These are phyloP conservation scores for Cyberlindnera subsufficiens DNA, from an alignment of 805 yeast genomes.

Conservation along the genomic window DNA sequence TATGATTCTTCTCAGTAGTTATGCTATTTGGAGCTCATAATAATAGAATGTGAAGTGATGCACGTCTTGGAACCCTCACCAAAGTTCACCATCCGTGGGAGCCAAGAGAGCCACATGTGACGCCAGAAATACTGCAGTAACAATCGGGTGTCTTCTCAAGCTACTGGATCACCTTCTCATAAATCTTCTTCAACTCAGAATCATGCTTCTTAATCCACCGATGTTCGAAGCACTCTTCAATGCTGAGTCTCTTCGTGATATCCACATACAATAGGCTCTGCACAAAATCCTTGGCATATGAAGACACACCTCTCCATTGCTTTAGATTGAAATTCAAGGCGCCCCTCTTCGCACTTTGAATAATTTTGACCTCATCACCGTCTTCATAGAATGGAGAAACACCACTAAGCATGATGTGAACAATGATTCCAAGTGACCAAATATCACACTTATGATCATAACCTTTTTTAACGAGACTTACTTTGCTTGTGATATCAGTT, in stretches of 20 bases:
- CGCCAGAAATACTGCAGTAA: too few species aligned
- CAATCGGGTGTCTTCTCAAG: too few species aligned
- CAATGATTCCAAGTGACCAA: conserved; percentile 64
- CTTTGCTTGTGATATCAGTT: conserved; percentile 21
- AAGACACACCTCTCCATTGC: conserved; percentile 39
- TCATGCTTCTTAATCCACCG: conserved; percentile 42
- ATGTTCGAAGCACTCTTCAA: conserved; percentile 35
- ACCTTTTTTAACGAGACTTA: conserved; percentile 1
- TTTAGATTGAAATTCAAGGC: conserved; percentile 29
- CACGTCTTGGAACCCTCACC: too few species aligned
- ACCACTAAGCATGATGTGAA: conserved; percentile 56
- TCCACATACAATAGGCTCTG: conserved; percentile 33
- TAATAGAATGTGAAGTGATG: too few species aligned
- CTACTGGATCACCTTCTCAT: conserved; percentile 23
- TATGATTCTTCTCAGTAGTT: too few species aligned
- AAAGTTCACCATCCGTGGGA: too few species aligned
- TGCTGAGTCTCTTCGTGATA: conserved; percentile 30
- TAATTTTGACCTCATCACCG: conserved; percentile 35
- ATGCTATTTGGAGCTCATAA: too few species aligned
- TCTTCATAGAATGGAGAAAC: conserved; percentile 56
- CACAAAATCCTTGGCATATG: conserved; percentile 41
- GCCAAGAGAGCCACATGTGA: too few species aligned
- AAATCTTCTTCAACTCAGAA: conserved; percentile 30
- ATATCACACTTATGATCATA: conserved; percentile 56
- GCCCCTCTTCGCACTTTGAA: conserved; percentile 37